Evolutionary conservation across 805 yeast species (phyloP).

Genomic region (Zygosaccharomyces bailii): DNA sequence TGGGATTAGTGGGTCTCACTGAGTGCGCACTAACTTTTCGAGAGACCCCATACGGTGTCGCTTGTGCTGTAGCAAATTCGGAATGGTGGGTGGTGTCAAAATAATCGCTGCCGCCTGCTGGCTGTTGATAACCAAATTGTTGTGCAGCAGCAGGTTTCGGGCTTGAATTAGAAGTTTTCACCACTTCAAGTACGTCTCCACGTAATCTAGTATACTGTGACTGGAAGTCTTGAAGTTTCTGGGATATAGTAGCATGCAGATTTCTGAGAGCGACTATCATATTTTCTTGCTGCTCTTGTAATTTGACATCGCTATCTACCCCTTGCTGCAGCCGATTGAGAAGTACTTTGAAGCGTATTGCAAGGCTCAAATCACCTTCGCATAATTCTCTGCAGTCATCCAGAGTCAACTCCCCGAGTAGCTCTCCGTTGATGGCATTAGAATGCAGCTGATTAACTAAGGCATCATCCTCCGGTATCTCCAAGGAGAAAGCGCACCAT

Average conservation of each 20-base stretch:
- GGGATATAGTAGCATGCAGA: conserved; percentile 26
- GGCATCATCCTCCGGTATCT: conserved; percentile 17
- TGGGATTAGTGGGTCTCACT: conserved; percentile 11
- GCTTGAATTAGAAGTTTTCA: conserved; percentile 20
- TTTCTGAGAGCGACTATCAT: conserved; percentile 30
- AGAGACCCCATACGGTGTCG: conserved; percentile 9
- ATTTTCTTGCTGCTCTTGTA: conserved; percentile 33
- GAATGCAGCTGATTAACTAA: conserved; percentile 17
- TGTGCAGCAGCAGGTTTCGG: conserved; percentile 13
- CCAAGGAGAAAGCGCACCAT: conserved; percentile 27
- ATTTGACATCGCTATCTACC: conserved; percentile 15
- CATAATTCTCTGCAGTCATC: conserved; percentile 76
- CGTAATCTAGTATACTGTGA: conserved; percentile 31
- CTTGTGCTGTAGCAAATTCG: conserved; percentile 12
- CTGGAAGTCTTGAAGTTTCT: conserved; percentile 33
- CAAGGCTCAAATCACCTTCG: conserved; percentile 46
- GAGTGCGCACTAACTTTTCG: conserved; percentile 14
- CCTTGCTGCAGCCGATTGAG: conserved; percentile 46
- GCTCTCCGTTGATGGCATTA: conserved; percentile 48
- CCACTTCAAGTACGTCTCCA: conserved; percentile 31
- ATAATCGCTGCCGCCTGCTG: conserved; percentile 19
- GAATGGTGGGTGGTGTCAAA: conserved; percentile 20
- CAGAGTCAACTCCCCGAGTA: conserved; percentile 63
- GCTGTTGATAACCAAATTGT: conserved; percentile 10
- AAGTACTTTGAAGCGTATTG: conserved; percentile 58